Base-by-base conservation (phyloP, 495 filamentous ascomycete genomes). In the Corynascus novoguineensis region DNA sequence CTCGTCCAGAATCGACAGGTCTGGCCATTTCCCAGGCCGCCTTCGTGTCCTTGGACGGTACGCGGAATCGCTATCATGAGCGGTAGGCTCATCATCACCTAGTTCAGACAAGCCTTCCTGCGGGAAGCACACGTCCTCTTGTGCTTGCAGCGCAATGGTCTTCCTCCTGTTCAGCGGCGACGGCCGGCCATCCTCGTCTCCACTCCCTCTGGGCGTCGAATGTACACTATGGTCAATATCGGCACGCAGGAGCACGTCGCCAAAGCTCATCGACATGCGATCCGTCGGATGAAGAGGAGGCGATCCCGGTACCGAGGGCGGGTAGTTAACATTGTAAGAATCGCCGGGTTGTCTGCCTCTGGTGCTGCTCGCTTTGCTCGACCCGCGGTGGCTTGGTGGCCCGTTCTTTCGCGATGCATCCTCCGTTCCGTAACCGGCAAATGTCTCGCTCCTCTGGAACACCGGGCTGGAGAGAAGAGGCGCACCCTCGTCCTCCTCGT, bases 81-180 rank as follows among this genome's bases (percentile, higher is more conserved):
- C 9, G 3, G 59, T 63, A n/a, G 70, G 50, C 51, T 95, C 89
- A 50, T 96, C 92, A 41, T 90, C 86, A 44, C 83, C 89, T 46
- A 90, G 71, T 55, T 90, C 89, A 0, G 87, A 95, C 60, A 86
- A 77, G 17, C 78, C 84, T 55, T 90, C 88, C 17, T 81, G 80
- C 1, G 92, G 92, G 62, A 96, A 96, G 75, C 93, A 97, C 1
- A 97, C 93, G 71, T 98, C 93, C 63, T 90, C 87, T 62, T 90
- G 82, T 3, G 87, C 88, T 17, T 80, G 68, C 9, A 77, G 40
- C 15, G 73, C 75, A 35, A 80, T 75, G 9, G 75, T 79, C 44
- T 77, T 72, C 42, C 73, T 68, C 47, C 75, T 73, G 21, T 80
- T 71, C 37, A 75, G 67, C 0, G 68, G 59, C n/a, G 70, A 64